Evolutionary conservation across 805 yeast genomes (phyloP), one percentile per base, ranked within the genome.

Genomic region (Myxozyma sirexii): DNA sequence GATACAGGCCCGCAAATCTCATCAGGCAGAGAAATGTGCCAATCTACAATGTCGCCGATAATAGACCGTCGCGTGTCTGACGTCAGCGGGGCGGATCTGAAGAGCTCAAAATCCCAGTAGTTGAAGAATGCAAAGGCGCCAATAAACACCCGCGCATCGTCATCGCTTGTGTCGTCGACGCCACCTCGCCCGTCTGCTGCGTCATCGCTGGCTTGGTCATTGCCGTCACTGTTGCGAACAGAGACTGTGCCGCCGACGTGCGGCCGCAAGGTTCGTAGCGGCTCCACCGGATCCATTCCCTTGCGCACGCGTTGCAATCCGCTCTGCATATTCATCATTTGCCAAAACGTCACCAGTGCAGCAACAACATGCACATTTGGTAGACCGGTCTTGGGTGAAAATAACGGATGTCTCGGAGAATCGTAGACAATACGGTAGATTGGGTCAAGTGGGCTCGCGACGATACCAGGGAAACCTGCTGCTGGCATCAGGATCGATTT

Each of bases 91-190:
- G 60, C 65, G 26, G 53, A 42, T 33, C 65, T 24, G 43, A 62
- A 62, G 21, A 62, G 64, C 49, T 60, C 65, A 59, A 62, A 62
- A 44, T 62, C 65, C 65, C 63, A 59, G 53, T 62, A 62, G 21
- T 62, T 60, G 49, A 62, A 62, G 26, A 59, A 62, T 10, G 65
- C 63, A 46, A 54, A 62, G 35, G 60, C 55, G 35, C 58, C 58
- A 26, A 58, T 45, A 26, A 50, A 57, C 17, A 62, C 41, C 2
- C 35, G 17, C 26, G 41, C n/a, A 23, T 45, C 51, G 33, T 24
- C 50, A 3, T 29, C 37, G 17, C 15, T 10, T 10, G 33, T 10
- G 10, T 29, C 33, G 33, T 29, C 33, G 33, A 10, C 33, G 33
- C 6, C 33, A 7, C 33, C 48, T 7, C 26, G 26, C 10, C 15